Evolutionary conservation across 257 asterid genomes (phyloP), one percentile per base, ranked within the genome.

Genomic region (Nicotiana obtusifolia): DNA sequence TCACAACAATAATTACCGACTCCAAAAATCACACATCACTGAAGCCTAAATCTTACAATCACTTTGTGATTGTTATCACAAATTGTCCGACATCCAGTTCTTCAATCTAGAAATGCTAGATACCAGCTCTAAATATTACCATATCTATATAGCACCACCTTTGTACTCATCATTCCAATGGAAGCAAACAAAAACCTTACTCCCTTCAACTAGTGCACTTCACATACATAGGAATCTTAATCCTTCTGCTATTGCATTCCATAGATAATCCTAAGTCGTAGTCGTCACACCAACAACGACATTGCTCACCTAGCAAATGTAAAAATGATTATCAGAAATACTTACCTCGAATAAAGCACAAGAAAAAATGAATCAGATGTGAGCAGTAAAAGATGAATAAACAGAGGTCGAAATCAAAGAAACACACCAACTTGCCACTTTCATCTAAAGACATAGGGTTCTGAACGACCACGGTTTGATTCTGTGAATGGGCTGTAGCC

Each of bases 401-500:
- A 60, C 53, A 11, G 17, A 7, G 14, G 59, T 73, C 17, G 14
- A 49, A 56, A 52, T 30, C 31, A 33, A 35, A 10, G 35, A 10
- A 24, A 81, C 97, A 78, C 83, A 94, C 98, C 93, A 94, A 81
- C 85, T 94, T 94, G 87, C 98, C 98, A 82, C 94, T 91, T 89
- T 90, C 97, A 90, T 95, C 92, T 64, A 95, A 86, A 22, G 97
- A 88, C 95, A 89, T 90, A 76, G 98, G 99, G 82, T 95, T 93
- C 90, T 93, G 97, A 67, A 95, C 94, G 4, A 93, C 97, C n/a
- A 95, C 98, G 41, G 98, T 95, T 85, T 93, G 98, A 89, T 80
- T 93, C 86, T 90, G 97, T 47, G 93, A 26, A 61, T 71, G 87
- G 15, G 87, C 3, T 28, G 86, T 80, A 54, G 88, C 90, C 97